Base-by-base conservation (phyloP, 148 eudicot species). In the Silene uniflora region DNA sequence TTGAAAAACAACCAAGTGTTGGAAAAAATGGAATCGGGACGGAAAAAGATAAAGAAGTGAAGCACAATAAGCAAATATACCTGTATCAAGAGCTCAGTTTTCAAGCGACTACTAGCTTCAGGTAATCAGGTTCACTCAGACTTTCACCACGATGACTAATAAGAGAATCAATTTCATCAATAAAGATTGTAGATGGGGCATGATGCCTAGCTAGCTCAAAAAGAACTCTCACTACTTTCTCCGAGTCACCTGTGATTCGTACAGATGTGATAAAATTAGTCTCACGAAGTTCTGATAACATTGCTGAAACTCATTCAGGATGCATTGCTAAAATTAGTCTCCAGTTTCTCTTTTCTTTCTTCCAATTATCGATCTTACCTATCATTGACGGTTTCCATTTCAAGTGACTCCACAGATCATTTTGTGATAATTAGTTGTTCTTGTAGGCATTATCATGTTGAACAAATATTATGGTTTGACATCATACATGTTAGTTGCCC, bases 131-230 rank as follows among this genome's bases (percentile, higher is more conserved):
- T 84, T 95, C 98, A 79, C 93, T 92, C 32, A 97, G 96, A 64
- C 88, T 96, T 84, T 92, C 98, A 73, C 98, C 98, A 67, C 98
- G 97, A 74, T 95, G 97, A 86, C 93, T 92, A 49, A 95, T 95
- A 64, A 95, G 91, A 19, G 98, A 93, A 88, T 95, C 98, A 73
- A 95, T 95, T 83, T 95, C 98, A 85, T 95, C 98, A 75, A 95
- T 89, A 77, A 95, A 95, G 78, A 95, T 87, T 55, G 98, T 95
- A 73, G 98, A 95, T 55, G 98, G 98, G 27, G 98, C 97, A 86
- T 95, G 98, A 88, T 95, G 96, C 84, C 96, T 86, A 79, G 98
- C 98, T 72, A 95, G 96, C 89, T 95, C 98, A 85, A 95, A 95
- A 25, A 95, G 86, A 47, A 95, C 98, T 82, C 85, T 95, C 71